Evolutionary conservation across 164 flowering plant genomes (phyloP), one percentile per base, ranked within the genome.

Genomic region (Macadamia integrifolia): DNA sequence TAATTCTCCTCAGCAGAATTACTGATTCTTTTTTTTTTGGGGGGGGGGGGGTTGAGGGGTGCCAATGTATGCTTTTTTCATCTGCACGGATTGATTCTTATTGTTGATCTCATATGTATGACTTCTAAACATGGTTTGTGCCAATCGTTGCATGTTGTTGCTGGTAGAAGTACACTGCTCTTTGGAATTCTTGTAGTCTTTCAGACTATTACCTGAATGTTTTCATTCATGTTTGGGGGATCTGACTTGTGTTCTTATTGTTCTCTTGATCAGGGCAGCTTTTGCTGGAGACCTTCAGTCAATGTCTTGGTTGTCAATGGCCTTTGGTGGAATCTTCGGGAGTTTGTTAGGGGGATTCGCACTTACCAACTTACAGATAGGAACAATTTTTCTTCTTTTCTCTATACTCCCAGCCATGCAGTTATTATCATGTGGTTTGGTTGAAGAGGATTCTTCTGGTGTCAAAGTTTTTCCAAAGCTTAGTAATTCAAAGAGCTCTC

Each of bases 241-340:
- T 62, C 30, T 73, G 67, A 70, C n/a, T 17, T 58, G 15, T 17
- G 7, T 6, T 70, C 35, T 67, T 56, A 40, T 32, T 35, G 40
- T 65, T 58, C 29, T 8, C 44, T 59, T 74, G 50, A 65, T 60
- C 84, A 92, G 98, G 84, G 88, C 91, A 42, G 64, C 86, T 69
- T 93, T 89, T 84, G 87, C 98, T 71, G 98, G 98, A 65, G 98
- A 93, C 65, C 91, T 93, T 17, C 98, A 93, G 77, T 86, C 95
- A 61, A 46, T 88, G 48, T 91, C 98, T 58, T 91, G 98, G 98
- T 79, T 87, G 15, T 71, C 96, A 57, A 93, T 93, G 98, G 93
- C 98, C 59, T 75, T 87, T 60, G 98, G 98, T 66, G 98, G 98
- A 76, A 84, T 93, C 66, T 85, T 77, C 69, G 98, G 98, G 61